Conservation (phyloP, 1,284 basidiomycete species). For the Neonothopanus nambi region DNA sequence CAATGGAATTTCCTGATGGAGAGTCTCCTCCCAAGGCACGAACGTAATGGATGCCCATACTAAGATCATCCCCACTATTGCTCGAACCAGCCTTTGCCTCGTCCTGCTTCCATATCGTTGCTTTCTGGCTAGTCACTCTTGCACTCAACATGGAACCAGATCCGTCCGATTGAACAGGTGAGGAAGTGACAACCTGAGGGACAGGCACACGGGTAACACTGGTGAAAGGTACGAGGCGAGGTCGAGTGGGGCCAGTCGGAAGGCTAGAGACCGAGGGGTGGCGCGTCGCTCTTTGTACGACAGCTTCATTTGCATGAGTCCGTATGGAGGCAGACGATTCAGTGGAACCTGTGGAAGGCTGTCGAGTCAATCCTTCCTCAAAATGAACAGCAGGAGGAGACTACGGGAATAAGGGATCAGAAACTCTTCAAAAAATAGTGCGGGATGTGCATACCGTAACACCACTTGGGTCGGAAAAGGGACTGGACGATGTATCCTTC, state of each 20-base stretch:
- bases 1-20: conserved; percentile 1
- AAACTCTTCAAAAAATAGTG: neutral
- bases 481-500: conserved; percentile 4
- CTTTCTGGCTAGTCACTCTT: conserved; percentile 66
- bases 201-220: conserved; percentile 67
- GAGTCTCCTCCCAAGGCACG: conserved; percentile 59
- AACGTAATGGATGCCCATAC: conserved; percentile 68
- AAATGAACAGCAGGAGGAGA: conserved; percentile 43
- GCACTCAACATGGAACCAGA: conserved; percentile 28
- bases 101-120: conserved; percentile 49
- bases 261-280: conserved; percentile 30
- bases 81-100: conserved; percentile 27
- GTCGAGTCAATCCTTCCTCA: conserved; percentile 31
- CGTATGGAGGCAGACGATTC: conserved; percentile 32
- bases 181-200: conserved; percentile 41
- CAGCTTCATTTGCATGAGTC: conserved; percentile 46
- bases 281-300: conserved; percentile 47
- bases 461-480: conserved; percentile 29
- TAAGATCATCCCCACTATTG: conserved; percentile 57
- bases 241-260: conserved; percentile 32
- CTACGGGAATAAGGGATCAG: conserved; percentile 20
- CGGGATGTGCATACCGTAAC: conserved; percentile 1
- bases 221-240: conserved; percentile 74
- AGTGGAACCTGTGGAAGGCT: conserved; percentile 36
- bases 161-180: conserved; percentile 30